Conservation (phyloP, 805 yeast genomes). For the Priceomyces castillae region DNA sequence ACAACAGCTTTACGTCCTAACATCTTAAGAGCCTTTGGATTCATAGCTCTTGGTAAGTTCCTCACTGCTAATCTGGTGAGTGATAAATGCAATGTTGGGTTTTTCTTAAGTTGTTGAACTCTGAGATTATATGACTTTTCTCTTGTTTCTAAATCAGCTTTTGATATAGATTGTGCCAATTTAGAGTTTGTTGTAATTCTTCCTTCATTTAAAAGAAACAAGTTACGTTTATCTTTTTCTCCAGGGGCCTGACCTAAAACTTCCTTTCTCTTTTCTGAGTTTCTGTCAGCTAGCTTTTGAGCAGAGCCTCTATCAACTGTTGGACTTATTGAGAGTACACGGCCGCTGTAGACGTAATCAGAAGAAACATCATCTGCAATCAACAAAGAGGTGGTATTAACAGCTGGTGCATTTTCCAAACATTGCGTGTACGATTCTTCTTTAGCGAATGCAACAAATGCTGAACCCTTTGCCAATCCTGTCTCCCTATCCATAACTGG, state of each 20-base stretch:
- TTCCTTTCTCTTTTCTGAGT: slow-evolving; percentile 70
- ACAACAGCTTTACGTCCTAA: slow-evolving; percentile 93
- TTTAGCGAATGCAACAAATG: slow-evolving; percentile 80
- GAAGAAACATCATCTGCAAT: slow-evolving; percentile 92
- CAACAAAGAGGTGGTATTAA: slow-evolving; percentile 59
- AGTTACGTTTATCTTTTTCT: slow-evolving; percentile 78
- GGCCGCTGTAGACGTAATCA: slow-evolving; percentile 86
- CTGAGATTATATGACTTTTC: slow-evolving; percentile 84
- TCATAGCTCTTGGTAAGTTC: slow-evolving; percentile 91
- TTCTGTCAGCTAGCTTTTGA: slow-evolving; percentile 63
- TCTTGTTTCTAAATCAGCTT: slow-evolving; percentile 79
- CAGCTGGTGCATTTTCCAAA: slow-evolving; percentile 73
- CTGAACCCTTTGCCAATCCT: slow-evolving; percentile 89
- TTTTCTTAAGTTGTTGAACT: slow-evolving; percentile 84
- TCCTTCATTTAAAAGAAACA: slow-evolving; percentile 90
- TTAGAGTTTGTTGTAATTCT: slow-evolving; percentile 79
- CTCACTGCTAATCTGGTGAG: slow-evolving; percentile 92
- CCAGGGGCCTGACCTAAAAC: slow-evolving; percentile 75
- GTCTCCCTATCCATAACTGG: slow-evolving; percentile 87
- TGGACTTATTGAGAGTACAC: slow-evolving; percentile 78
- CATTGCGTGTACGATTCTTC: slow-evolving; percentile 66
- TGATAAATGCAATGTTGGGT: slow-evolving; percentile 90
- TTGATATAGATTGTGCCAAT: slow-evolving; percentile 64
- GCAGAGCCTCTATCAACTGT: slow-evolving; percentile 90
- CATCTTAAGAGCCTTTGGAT: slow-evolving; percentile 82